Evolutionary conservation across 2,329 filamentous ascomycete genomes (phyloP).

Genomic region (Claviceps sp.): DNA sequence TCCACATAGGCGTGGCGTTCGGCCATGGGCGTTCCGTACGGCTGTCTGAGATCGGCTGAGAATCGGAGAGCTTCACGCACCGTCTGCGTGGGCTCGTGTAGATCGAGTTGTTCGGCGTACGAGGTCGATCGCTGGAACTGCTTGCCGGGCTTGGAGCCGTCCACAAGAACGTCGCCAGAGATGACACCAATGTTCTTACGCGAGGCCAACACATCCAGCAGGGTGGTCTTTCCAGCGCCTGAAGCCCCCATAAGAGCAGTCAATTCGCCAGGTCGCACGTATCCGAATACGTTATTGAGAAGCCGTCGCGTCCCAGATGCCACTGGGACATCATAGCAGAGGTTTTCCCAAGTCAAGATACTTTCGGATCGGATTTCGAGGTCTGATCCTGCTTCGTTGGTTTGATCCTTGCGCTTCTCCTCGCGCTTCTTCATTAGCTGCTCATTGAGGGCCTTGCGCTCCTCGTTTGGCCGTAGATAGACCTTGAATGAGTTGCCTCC

Average conservation of each 20-base stretch:
- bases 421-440: constrained; percentile 47
- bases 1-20: constrained; percentile 49
- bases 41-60: constrained; percentile 47
- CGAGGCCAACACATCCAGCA: constrained; percentile 60
- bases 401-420: constrained; percentile 34
- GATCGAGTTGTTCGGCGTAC: constrained; percentile 49
- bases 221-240: constrained; percentile 77
- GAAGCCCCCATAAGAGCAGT: constrained; percentile 74
- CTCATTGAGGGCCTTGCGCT: constrained; percentile 52
- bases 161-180: constrained; percentile 41
- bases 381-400: constrained; percentile 32
- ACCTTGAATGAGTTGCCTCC: constrained; percentile 72
- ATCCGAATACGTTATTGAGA: constrained; percentile 47
- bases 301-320: constrained; percentile 42
- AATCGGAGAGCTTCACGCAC: constrained; percentile 51
- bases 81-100: constrained; percentile 49
- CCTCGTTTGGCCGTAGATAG: constrained; percentile 57
- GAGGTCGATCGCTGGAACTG: constrained; percentile 49
- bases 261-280: constrained; percentile 62
- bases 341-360: constrained; percentile 74
- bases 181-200: constrained; percentile 51
- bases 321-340: constrained; percentile 63
- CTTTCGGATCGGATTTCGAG: constrained; percentile 46
- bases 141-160: constrained; percentile 41
- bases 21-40: constrained; percentile 34